Base-by-base conservation (phyloP, 2,329 filamentous ascomycete genomes). In the Ophiostoma angusticollis region DNA sequence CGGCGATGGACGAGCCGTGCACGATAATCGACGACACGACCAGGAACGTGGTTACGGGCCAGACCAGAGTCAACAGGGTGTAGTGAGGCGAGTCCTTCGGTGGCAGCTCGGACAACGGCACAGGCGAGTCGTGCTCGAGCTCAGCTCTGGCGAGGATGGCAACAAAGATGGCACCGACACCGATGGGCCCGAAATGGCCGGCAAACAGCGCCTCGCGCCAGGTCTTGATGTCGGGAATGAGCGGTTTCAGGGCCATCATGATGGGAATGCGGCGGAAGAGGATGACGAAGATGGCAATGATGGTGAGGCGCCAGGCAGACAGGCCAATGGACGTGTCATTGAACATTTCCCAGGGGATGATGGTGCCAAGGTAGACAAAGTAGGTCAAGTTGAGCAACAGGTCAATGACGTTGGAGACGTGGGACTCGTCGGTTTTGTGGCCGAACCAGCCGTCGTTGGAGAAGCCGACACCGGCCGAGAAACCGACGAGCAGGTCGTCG, bases 381-480 rank as follows among this genome's bases (percentile, higher is more conserved):
- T 96, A 98, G 3, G 89, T 74, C 76, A 98, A 73, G 60, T 98
- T 98, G 64, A 98, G 78, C 45, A 98, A 67, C 57, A 98, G 62
- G 67, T 98, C 91, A 54, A 98, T 98, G 56, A 98, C 91, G 74
- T 98, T 96, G 58, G 89, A 96, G 9, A 98, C 91, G 57, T 96
- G 91, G 0, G 91, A 89, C 59, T 98, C 91, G 56, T 98, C 91
- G 0, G 91, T 98, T 68, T 95, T 95, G 54, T 95, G 84, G 13
- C 84, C 83, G 53, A 98, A 98, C 91, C 91, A 98, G 48, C 91
- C 91, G 55, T 98, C 91, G 58, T 98, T 98, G 50, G 87, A 95
- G 66, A 98, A 98, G 39, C 91, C 91, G n/a, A 98, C 91, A 42
- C 91, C 91, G 40, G 84, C 85, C 12, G 89, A 80, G 53, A 98